Base-by-base conservation (phyloP, 495 filamentous ascomycete genomes). In the Neurospora sp. region DNA sequence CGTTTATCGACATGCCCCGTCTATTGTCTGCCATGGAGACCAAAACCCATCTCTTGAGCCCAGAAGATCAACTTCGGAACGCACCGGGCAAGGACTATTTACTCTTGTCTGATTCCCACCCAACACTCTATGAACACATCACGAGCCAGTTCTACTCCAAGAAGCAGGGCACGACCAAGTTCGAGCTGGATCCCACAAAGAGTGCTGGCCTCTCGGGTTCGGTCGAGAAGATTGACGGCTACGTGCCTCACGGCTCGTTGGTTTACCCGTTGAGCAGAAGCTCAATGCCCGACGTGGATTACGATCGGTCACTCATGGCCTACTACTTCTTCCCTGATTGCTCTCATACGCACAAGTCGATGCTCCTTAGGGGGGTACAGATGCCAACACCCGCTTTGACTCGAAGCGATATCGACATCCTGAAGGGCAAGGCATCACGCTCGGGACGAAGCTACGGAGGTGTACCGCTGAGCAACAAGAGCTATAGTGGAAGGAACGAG, bases 1-100 rank as follows among this genome's bases (percentile, higher is more conserved):
- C 96, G 0, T 99, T 97, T 81, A 98, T 99, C 76, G 94, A 99
- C 79, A 96, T 96, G 83, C 90, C 90, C 70, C 88, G 94, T 40
- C 83, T 99, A 22, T 85, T 98, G 27, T 85, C 87, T 31, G 96
- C 96, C 7, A 94, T 97, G 88, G 84, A 88, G 20, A 91, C 89
- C 76, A 92, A 92, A 75, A 95, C 96, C 74, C 93, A 91, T 69
- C 83, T 92, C 9, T 84, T 99, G 10, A 91, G 88, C 40, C 84
- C 89, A 9, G 94, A 96, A 53, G 96, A 98, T 78, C 83, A 84
- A 27, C 84, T 86, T 35, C 90, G 96, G 38, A 99, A 99, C 77
- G 83, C 85, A n/a, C 81, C 92, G 53, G 96, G 96, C 6, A 88
- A 85, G 72, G 95, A 97, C 37, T 90, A 90, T 0, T 85, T 99